A percentile compares a stretch with the other conserved stretches of the same genome.
Evolutionary conservation across 805 yeast genomes (phyloP).

Genomic region (Wickerhamiella kazuoi): DNA sequence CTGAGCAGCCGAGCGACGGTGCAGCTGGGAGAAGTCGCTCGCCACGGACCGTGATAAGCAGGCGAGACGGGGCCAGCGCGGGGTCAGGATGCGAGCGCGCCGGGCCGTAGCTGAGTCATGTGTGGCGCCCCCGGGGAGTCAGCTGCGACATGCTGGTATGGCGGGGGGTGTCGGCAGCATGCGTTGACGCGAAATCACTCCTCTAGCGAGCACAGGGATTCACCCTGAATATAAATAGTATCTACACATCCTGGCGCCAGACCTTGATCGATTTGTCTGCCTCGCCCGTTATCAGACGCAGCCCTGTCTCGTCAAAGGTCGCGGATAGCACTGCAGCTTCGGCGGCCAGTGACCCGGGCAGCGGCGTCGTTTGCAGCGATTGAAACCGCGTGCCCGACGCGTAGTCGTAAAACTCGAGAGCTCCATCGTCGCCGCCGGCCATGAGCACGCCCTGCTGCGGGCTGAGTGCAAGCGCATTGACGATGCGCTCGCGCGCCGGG

Average conservation of each 20-base stretch:
- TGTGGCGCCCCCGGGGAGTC: too few species aligned
- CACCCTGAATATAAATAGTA: background rate
- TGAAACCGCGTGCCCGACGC: slow-evolving; percentile 48
- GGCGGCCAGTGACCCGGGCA: slow-evolving; percentile 55
- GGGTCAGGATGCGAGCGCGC: too few species aligned
- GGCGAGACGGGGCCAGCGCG: too few species aligned
- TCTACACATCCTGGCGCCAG: slow-evolving; percentile 27
- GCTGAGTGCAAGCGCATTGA: slow-evolving; percentile 54
- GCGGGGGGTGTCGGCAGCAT: too few species aligned
- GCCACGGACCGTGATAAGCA: too few species aligned
- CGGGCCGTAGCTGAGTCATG: too few species aligned
- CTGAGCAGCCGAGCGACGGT: too few species aligned
- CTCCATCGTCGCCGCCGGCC: slow-evolving; percentile 75
- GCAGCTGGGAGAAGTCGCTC: too few species aligned
- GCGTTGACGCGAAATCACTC: too few species aligned
- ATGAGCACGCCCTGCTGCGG: slow-evolving; percentile 42
- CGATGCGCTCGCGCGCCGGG: slow-evolving; percentile 31
- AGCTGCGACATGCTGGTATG: too few species aligned
- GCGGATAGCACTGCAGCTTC: slow-evolving; percentile 55
- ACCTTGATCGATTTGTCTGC: slow-evolving; percentile 62
- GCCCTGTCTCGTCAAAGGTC: slow-evolving; percentile 62
- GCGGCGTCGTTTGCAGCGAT: slow-evolving; percentile 30
- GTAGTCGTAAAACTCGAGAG: slow-evolving; percentile 64
- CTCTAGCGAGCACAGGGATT: too few species aligned
- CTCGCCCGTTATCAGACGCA: slow-evolving; percentile 69